phyloP scores from a whole-genome alignment of 2,329 filamentous ascomycete genomes.

The Gaeumannomyces sp. region DNA sequence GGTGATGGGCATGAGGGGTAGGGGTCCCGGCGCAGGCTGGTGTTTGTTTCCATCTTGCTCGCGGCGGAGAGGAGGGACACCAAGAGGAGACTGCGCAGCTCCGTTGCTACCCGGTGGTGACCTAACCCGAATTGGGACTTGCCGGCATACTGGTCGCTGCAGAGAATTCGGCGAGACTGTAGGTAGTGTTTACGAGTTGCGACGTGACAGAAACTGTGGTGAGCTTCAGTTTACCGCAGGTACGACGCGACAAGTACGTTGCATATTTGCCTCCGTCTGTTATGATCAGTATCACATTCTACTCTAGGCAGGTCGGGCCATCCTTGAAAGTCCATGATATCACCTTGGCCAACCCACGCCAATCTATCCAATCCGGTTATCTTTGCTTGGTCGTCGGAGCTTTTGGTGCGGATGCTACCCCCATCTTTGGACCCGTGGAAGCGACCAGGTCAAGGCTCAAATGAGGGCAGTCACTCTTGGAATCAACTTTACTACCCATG shows the following conservation, averaged over 20 bases:
- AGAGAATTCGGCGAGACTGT: background rate
- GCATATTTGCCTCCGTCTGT: background rate
- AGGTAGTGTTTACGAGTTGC: background rate
- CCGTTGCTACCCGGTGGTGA: background rate
- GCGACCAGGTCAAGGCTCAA: background rate
- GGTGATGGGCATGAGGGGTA: background rate
- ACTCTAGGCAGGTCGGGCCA: background rate
- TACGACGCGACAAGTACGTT: background rate
- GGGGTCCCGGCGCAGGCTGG: no score
- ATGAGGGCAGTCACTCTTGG: background rate
- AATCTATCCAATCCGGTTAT: background rate
- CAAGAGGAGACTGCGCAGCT: background rate
- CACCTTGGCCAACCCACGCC: background rate
- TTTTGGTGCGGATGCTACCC: background rate
- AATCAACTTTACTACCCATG: background rate
- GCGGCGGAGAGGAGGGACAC: background rate
- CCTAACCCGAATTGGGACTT: background rate
- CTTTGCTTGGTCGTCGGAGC: background rate
- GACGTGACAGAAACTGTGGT: background rate
- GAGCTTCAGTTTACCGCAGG: background rate
- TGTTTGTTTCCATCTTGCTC: background rate
- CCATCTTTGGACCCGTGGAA: background rate
- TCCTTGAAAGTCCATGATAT: background rate
- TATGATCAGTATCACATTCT: no score
- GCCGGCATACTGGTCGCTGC: background rate